These are phyloP conservation scores for Fusarium austroafricanum DNA, from an alignment of 2,329 filamentous ascomycete species.

Conservation along the genomic window DNA sequence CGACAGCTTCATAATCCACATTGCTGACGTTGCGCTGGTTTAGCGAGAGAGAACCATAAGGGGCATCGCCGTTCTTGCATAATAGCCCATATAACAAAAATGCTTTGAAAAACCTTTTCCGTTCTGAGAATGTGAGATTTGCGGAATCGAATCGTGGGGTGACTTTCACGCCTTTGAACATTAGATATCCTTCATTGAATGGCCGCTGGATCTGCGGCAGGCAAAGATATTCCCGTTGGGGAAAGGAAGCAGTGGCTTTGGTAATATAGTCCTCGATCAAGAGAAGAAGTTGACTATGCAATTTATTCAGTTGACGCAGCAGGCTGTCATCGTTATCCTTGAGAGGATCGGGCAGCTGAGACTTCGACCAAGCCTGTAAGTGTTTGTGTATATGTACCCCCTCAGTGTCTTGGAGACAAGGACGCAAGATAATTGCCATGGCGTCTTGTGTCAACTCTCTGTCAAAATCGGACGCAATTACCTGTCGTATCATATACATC, in stretches of 20 bases:
- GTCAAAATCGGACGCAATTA: conserved; percentile 18
- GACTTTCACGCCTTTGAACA: conserved; percentile 11
- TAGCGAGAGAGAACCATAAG: too few species aligned
- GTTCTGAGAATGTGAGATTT: conserved; percentile 3
- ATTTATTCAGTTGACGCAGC: background rate
- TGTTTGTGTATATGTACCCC: background rate
- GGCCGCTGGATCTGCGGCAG: background rate
- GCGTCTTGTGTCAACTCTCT: conserved; percentile 23
- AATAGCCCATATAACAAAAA: conserved; percentile 21
- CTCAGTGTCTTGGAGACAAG: background rate
- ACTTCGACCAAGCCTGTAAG: background rate
- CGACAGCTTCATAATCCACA: background rate
- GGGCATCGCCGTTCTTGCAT: conserved; percentile 1
- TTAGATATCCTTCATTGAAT: background rate
- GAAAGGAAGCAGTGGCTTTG: conserved; percentile 23
- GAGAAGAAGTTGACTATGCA: conserved; percentile 5
- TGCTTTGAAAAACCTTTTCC: conserved; percentile 9
- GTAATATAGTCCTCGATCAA: conserved; percentile 33
- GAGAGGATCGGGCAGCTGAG: conserved; percentile 15
- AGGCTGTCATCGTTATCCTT: background rate
- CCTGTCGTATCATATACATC: background rate
- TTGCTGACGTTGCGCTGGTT: too few species aligned
- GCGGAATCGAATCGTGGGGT: background rate
- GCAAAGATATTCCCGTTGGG: conserved; percentile 22
- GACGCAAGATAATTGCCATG: conserved; percentile 19